phyloP scores from a whole-genome alignment of 148 eudicot species.

The Fallopia convolvulus region DNA sequence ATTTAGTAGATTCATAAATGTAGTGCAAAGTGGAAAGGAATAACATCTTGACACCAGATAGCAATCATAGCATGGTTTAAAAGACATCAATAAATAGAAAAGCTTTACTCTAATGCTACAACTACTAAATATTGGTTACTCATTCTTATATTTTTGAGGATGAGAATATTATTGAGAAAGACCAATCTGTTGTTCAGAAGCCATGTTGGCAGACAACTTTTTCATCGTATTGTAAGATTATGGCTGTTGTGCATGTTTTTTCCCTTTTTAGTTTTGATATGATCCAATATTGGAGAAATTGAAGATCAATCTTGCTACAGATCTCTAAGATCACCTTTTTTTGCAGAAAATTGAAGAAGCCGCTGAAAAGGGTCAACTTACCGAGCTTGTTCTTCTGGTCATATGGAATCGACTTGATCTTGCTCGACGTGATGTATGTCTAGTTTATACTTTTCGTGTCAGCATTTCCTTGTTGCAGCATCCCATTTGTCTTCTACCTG shows the following conservation, averaged over 20 bases:
- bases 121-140: background rate
- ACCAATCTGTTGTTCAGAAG: background rate
- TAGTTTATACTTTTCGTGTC: background rate
- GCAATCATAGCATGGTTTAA: background rate
- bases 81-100: background rate
- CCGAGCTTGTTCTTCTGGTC: constrained; percentile 82
- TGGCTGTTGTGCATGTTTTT: background rate
- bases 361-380: constrained; percentile 89
- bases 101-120: background rate
- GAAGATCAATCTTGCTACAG: background rate
- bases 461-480: background rate
- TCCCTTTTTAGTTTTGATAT: background rate
- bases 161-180: background rate
- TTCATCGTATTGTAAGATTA: background rate
- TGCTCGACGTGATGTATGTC: constrained; percentile 90
- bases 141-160: background rate
- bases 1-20: background rate
- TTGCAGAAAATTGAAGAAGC: constrained; percentile 97
- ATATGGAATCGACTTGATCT: constrained; percentile 99
- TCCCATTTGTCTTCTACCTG: background rate
- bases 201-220: background rate
- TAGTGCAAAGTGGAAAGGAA: background rate
- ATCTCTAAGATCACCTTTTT: background rate
- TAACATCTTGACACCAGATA: background rate
- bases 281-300: background rate